phyloP scores from a whole-genome alignment of 78 protist genomes.

The Trichosphaerium sp. region DNA sequence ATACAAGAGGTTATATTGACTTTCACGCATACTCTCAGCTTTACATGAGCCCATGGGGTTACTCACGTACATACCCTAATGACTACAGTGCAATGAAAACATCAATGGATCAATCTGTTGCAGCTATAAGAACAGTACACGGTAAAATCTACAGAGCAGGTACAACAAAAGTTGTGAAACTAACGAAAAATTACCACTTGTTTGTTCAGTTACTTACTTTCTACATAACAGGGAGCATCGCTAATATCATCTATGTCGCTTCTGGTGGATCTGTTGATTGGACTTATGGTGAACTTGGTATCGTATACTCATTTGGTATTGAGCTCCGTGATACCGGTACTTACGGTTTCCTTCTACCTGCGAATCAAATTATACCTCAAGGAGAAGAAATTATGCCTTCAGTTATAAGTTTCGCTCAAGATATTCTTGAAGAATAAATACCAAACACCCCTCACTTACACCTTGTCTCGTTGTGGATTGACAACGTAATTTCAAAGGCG shows the following conservation, averaged over 20 bases:
- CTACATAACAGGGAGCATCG: background rate
- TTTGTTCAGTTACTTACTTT: background rate
- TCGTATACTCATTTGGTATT: background rate
- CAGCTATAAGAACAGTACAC: slow-evolving; percentile 18
- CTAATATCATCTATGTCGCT: slow-evolving; percentile 11
- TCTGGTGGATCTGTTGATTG: slow-evolving; percentile 23
- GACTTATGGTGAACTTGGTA: background rate
- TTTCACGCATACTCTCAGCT: background rate
- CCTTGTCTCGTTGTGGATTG: no score
- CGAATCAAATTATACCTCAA: slow-evolving; percentile 19
- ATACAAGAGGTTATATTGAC: background rate
- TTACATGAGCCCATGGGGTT: slow-evolving; percentile 5
- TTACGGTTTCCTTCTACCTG: slow-evolving; percentile 33
- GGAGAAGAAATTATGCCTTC: slow-evolving; percentile 17
- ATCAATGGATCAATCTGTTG: background rate
- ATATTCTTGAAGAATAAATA: background rate
- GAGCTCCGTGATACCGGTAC: slow-evolving; percentile 36
- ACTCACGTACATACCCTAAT: background rate
- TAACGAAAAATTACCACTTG: slow-evolving; percentile 1
- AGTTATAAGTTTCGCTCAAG: background rate
- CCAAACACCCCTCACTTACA: no score
- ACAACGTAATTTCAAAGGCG: no score
- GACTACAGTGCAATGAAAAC: background rate
- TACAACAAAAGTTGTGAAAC: background rate
- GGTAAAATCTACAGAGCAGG: background rate